phyloP scores from a whole-genome alignment of 179 eudicot species.

The Silene vulgaris region DNA sequence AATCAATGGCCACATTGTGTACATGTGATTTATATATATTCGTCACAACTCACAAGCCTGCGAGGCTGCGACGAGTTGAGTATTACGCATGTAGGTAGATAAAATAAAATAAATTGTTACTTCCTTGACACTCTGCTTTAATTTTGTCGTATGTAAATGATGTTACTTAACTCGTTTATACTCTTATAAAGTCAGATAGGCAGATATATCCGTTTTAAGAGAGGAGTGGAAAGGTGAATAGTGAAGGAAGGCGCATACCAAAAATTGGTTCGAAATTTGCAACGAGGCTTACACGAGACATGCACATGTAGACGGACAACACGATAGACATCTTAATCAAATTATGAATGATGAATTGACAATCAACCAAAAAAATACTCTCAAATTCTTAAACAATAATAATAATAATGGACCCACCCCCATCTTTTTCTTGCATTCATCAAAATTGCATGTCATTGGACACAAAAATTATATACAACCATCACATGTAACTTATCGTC shows the following conservation, averaged over 20 bases:
- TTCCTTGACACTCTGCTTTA: too few relatives aligned
- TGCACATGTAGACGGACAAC: constrained; percentile 7
- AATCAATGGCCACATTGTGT: too few relatives aligned
- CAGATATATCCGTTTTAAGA: too few relatives aligned
- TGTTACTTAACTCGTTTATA: too few relatives aligned
- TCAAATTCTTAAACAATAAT: neutral
- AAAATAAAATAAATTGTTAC: too few relatives aligned
- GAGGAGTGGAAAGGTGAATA: too few relatives aligned
- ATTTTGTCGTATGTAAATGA: too few relatives aligned
- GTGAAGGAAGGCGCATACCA: neutral
- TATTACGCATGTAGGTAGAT: too few relatives aligned
- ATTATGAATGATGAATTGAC: constrained; percentile 2
- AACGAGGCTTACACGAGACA: neutral
- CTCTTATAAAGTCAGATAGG: too few relatives aligned
- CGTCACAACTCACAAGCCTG: too few relatives aligned
- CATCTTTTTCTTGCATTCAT: constrained; percentile 7
- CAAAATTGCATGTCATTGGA: neutral
- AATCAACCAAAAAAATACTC: neutral
- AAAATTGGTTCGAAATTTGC: neutral
- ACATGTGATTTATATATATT: too few relatives aligned
- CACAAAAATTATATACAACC: neutral
- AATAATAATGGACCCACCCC: neutral
- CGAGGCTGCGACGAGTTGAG: too few relatives aligned
- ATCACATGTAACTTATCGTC: constrained; percentile 3
- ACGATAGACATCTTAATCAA: constrained; percentile 4